phyloP scores from a whole-genome alignment of 2,329 filamentous ascomycete genomes.

The Nannizziopsis barbatae region DNA sequence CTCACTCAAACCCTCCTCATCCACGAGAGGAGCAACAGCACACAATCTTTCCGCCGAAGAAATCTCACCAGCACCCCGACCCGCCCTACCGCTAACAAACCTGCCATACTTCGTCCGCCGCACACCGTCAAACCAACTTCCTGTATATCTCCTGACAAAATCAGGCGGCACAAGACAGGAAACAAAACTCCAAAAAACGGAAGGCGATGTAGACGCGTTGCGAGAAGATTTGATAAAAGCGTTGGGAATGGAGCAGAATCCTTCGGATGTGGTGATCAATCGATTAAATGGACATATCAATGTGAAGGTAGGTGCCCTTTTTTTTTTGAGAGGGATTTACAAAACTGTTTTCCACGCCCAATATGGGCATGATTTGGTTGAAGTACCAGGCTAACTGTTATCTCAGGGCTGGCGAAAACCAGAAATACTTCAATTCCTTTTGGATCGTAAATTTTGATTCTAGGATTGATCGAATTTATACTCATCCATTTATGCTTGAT shows the following conservation, averaged over 20 bases:
- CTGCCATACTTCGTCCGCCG: constrained; percentile 61
- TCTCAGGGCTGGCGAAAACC: constrained; percentile 41
- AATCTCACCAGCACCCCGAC: constrained; percentile 1
- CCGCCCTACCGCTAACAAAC: constrained; percentile 30
- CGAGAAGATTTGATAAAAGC: constrained; percentile 51
- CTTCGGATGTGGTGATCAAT: constrained; percentile 41
- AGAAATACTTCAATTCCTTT: constrained; percentile 40
- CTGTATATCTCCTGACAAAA: constrained; percentile 65
- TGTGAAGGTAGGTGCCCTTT: constrained; percentile 49
- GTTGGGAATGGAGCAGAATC: constrained; percentile 44
- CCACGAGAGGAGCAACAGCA: background rate
- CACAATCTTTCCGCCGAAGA: constrained; percentile 3
- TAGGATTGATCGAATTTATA: background rate
- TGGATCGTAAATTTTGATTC: constrained; percentile 34
- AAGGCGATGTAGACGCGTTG: constrained; percentile 58
- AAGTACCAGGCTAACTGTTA: too few species aligned
- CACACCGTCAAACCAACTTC: constrained; percentile 57
- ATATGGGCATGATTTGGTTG: background rate
- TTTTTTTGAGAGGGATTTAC: background rate
- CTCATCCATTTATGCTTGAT: background rate
- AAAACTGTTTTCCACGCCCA: too few species aligned
- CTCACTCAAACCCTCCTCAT: background rate
- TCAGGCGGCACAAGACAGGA: constrained; percentile 63
- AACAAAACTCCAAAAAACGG: constrained; percentile 66
- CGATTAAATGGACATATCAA: constrained; percentile 60